phyloP scores from a whole-genome alignment of 2,329 filamentous ascomycete species.

The Stemphylium lycopersici region DNA sequence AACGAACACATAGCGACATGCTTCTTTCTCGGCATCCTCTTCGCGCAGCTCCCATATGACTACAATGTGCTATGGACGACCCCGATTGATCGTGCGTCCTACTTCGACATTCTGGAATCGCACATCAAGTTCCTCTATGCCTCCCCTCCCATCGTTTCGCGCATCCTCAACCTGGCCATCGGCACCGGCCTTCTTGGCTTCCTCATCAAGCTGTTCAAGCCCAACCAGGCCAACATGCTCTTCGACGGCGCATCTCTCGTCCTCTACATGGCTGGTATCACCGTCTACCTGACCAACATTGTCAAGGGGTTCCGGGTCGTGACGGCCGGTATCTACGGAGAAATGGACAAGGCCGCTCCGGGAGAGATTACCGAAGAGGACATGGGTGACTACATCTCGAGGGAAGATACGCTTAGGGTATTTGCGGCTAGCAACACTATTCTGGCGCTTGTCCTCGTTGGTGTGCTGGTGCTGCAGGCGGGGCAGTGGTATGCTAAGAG shows the following conservation, averaged over 20 bases:
- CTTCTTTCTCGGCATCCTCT: slow-evolving; percentile 98
- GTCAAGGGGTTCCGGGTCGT: slow-evolving; percentile 91
- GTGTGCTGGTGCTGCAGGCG: slow-evolving; percentile 89
- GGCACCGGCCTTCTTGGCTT: slow-evolving; percentile 86
- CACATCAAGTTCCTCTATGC: slow-evolving; percentile 92
- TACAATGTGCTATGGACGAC: slow-evolving; percentile 85
- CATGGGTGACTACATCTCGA: slow-evolving; percentile 71
- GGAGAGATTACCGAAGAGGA: slow-evolving; percentile 37
- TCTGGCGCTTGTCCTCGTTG: slow-evolving; percentile 86
- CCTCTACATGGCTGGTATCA: slow-evolving; percentile 82
- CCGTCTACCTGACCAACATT: slow-evolving; percentile 95
- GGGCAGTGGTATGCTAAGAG: slow-evolving; percentile 99
- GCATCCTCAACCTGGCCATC: slow-evolving; percentile 93
- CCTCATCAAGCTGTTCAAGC: slow-evolving; percentile 92
- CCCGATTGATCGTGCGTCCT: slow-evolving; percentile 66
- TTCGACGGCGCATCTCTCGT: slow-evolving; percentile 80
- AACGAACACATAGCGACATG: slow-evolving; percentile 63
- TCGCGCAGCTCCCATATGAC: slow-evolving; percentile 95
- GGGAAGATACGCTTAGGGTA: slow-evolving; percentile 90
- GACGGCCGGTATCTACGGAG: slow-evolving; percentile 71
- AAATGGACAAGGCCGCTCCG: slow-evolving; percentile 41
- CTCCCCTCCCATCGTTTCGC: slow-evolving; percentile 87
- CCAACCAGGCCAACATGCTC: slow-evolving; percentile 91
- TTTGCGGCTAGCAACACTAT: slow-evolving; percentile 96
- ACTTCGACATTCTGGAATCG: slow-evolving; percentile 84